Base-by-base conservation (phyloP, 1,284 basidiomycete genomes). In the Papiliotrema nemorosa region DNA sequence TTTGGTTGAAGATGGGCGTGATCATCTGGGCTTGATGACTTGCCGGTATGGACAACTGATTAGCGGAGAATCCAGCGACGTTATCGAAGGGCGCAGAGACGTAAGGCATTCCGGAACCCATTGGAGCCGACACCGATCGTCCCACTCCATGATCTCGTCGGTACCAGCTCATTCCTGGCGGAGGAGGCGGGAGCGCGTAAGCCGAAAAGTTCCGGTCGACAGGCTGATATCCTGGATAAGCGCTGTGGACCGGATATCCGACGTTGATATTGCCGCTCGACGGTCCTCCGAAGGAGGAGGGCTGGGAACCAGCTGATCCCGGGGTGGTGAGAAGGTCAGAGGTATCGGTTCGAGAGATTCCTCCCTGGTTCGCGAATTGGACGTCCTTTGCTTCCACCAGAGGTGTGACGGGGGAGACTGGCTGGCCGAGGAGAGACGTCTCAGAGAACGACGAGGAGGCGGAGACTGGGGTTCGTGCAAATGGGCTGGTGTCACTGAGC, bases 1-100 rank as follows among this genome's bases (percentile, higher is more conserved):
- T 6, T 13, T 18, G 42, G 43, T 40, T 36, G 24, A 29, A 54
- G 45, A 59, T 59, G 22, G 60, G 54, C 13, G 60, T 49, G 22
- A 57, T 52, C n/a, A 63, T 44, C 21, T 52, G 49, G 21, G 48
- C 37, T 35, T 54, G 58, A 16, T 59, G 60, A 13, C 14, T 35
- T n/a, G 55, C 50, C 2, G 62, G 64, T 1, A 66, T 47, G 9
- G 62, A 42, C 16, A 67, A 44, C 51, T 67, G 66, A n/a, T 52
- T 47, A 9, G 64, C 49, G 20, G 54, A 45, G 46, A 66, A 66
- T 7, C 62, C 63, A 5, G 57, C 62, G 20, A 61, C 59, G 18
- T 58, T 38, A n/a, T 27, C 40, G 43, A 49, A 29, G 24, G 36
- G 47, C 7, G 47, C 47, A 20, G 38, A 48, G 12, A 20, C 18